Percentiles rank a stretch among this genome's conserved stretches.
Evolutionary conservation across 805 yeast species (phyloP).

Genomic region (Groenewaldozyma tartarivorans): DNA sequence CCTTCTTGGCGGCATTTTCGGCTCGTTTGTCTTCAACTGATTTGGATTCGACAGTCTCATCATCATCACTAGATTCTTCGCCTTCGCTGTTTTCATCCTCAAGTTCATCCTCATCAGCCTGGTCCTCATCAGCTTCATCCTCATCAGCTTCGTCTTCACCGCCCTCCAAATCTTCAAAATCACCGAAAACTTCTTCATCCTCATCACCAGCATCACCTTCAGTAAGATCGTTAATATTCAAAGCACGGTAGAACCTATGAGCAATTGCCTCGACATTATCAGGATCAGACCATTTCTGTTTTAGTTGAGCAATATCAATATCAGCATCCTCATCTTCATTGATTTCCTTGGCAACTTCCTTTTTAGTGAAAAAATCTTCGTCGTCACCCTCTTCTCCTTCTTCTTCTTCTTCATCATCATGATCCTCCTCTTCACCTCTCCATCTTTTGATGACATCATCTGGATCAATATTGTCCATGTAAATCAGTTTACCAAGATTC

Average conservation of each 20-base stretch:
- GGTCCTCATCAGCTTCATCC: slow-evolving; percentile 1
- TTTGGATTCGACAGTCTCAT: slow-evolving; percentile 11
- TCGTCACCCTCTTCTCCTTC: slow-evolving; percentile 26
- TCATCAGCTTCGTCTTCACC: slow-evolving; percentile 14
- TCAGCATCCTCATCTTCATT: slow-evolving; percentile 14
- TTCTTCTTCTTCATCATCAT: slow-evolving; percentile 19
- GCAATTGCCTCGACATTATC: slow-evolving; percentile 10
- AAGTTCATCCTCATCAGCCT: not conserved
- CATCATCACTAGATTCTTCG: not conserved
- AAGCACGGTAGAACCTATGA: slow-evolving; percentile 17
- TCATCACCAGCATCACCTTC: slow-evolving; percentile 15
- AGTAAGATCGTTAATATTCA: slow-evolving; percentile 19
- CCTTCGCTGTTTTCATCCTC: not conserved
- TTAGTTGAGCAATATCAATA: slow-evolving; percentile 10
- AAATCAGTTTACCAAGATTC: slow-evolving; percentile 75
- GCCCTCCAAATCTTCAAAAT: slow-evolving; percentile 31
- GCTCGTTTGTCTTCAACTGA: slow-evolving; percentile 69
- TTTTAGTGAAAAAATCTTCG: slow-evolving; percentile 22
- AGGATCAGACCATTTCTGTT: slow-evolving; percentile 16
- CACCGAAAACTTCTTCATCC: slow-evolving; percentile 31
- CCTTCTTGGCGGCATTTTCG: slow-evolving; percentile 81
- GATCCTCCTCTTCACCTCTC: slow-evolving; percentile 19
- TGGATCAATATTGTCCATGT: slow-evolving; percentile 70
- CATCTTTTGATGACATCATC: slow-evolving; percentile 27
- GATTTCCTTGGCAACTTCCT: slow-evolving; percentile 5